A percentile compares a stretch with the other conserved stretches of the same genome.
These are phyloP conservation scores for Gilbertella persicaria DNA, from an alignment of 371 early-diverging fungal species.

Conservation along the genomic window DNA sequence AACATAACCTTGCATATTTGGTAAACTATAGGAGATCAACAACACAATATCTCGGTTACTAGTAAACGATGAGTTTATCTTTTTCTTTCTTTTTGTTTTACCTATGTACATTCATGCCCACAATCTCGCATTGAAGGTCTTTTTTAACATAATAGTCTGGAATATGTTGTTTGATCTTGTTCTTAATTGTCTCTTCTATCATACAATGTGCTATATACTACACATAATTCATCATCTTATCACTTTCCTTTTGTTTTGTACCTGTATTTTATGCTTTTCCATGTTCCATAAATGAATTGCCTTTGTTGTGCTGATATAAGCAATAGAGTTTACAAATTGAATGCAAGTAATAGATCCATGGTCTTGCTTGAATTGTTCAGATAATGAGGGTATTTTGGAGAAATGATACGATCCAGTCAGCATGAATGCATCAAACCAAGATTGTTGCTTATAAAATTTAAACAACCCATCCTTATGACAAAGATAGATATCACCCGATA, in stretches of 20 bases:
- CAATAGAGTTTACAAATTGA: neutral
- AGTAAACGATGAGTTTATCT: neutral
- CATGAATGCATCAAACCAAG: neutral
- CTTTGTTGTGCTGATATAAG: neutral
- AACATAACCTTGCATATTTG: constrained; percentile 12
- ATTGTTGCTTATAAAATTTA: neutral
- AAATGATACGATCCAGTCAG: neutral
- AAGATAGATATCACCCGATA: neutral
- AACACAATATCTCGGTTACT: constrained; percentile 8
- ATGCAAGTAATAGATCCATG: neutral
- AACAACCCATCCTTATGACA: neutral
- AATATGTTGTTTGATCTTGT: neutral
- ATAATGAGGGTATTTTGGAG: neutral
- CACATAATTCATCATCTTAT: neutral
- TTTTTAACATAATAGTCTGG: constrained; percentile 27
- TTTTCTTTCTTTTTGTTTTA: neutral
- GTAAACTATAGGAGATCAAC: constrained; percentile 10
- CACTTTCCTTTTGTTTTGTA: neutral
- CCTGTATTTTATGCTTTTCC: neutral
- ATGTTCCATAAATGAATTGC: neutral
- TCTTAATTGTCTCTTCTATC: neutral
- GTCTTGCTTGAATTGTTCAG: neutral
- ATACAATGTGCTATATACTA: neutral
- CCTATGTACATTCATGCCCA: neutral
- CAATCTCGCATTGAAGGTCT: neutral